phyloP scores from a whole-genome alignment of 257 asterid genomes.

The Rehmannia glutinosa region DNA sequence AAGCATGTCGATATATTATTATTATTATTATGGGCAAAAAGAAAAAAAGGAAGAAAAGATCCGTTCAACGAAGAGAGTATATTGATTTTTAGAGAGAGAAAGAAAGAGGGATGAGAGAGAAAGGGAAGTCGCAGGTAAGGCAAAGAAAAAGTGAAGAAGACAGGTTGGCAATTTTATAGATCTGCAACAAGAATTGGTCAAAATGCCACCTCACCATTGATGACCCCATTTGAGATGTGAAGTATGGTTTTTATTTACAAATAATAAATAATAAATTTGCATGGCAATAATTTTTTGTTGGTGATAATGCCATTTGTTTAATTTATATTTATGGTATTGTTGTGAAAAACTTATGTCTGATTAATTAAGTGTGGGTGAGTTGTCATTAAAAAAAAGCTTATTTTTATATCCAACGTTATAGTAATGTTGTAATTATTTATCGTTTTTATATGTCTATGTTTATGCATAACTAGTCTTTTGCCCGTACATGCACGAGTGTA shows the following conservation, averaged over 20 bases:
- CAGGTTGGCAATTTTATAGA: slow-evolving; percentile 26
- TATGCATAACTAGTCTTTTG: too few relatives aligned
- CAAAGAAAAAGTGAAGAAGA: slow-evolving; percentile 19
- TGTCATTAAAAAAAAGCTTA: too few relatives aligned
- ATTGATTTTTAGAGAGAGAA: slow-evolving; percentile 25
- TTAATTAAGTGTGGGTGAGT: too few relatives aligned
- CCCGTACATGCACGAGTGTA: too few relatives aligned
- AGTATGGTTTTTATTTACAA: too few relatives aligned
- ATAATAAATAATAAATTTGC: too few relatives aligned
- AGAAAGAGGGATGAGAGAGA: slow-evolving; percentile 17
- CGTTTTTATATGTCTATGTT: too few relatives aligned
- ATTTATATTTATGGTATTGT: too few relatives aligned
- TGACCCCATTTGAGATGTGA: neutral
- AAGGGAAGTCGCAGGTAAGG: slow-evolving; percentile 7
- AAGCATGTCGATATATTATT: slow-evolving; percentile 11
- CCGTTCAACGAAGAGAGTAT: slow-evolving; percentile 24
- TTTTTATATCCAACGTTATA: too few relatives aligned
- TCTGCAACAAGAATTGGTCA: slow-evolving; percentile 31
- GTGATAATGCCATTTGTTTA: too few relatives aligned
- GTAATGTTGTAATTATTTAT: too few relatives aligned
- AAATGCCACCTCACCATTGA: slow-evolving; percentile 27
- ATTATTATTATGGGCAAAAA: neutral
- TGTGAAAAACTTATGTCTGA: too few relatives aligned
- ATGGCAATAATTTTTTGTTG: neutral
- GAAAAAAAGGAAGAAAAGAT: slow-evolving; percentile 17